These are phyloP conservation scores for Neonectria coccinea DNA, from an alignment of 2,329 filamentous ascomycete genomes.

Conservation along the genomic window DNA sequence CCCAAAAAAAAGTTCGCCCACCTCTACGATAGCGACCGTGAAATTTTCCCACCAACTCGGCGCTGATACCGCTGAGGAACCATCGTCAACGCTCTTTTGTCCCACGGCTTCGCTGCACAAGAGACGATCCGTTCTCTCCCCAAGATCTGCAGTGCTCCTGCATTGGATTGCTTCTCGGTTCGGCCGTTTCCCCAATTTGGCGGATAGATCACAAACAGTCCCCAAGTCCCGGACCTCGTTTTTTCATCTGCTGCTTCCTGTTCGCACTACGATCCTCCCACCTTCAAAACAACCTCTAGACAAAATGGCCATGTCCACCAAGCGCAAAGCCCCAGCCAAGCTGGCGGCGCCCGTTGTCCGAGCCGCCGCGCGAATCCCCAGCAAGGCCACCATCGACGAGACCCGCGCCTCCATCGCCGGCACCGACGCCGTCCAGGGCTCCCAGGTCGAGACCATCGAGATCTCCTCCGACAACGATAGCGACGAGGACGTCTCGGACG, in stretches of 20 bases:
- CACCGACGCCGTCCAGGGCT: conserved; percentile 53
- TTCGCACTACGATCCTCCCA: conserved; percentile 33
- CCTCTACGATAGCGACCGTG: conserved; percentile 45
- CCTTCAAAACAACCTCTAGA: conserved; percentile 19
- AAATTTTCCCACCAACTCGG: conserved; percentile 50
- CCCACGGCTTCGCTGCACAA: conserved; percentile 1
- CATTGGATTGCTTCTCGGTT: not conserved
- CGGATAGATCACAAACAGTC: conserved; percentile 6
- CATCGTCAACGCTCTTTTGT: conserved; percentile 23
- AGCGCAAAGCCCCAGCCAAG: conserved; percentile 69
- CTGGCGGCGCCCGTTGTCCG: conserved; percentile 67
- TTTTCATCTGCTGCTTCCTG: not conserved
- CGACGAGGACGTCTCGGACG: conserved; percentile 68
- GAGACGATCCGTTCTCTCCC: not conserved
- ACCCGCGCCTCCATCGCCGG: conserved; percentile 65
- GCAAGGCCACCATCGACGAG: conserved; percentile 68
- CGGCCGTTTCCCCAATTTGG: not conserved
- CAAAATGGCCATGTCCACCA: conserved; percentile 65
- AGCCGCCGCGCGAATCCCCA: conserved; percentile 62
- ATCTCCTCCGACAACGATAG: conserved; percentile 68
- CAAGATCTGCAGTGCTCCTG: not conserved
- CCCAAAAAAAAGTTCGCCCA: conserved; percentile 51
- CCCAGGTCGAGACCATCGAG: conserved; percentile 61
- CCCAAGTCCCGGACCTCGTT: not conserved
- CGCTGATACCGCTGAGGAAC: conserved; percentile 39